Base-by-base conservation (phyloP, 192 early-diverging fungal species). In the Umbelopsis vinacea region DNA sequence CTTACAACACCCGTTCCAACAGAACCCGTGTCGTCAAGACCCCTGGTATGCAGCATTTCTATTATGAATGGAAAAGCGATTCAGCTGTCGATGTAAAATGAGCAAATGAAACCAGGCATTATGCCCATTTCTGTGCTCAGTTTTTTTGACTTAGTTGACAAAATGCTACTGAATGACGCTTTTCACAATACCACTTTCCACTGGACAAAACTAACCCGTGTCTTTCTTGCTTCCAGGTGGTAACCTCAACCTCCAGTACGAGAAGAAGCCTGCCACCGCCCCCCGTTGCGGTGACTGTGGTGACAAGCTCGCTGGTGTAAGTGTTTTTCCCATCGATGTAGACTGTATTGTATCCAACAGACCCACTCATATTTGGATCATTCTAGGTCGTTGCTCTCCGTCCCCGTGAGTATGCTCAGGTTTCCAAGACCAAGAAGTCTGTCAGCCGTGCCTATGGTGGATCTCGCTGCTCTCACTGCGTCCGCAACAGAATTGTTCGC, bases 281-380 rank as follows among this genome's bases (percentile, higher is more conserved):
- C 93, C 96, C 74, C 92, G 93, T 83, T 99, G 97, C 86, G 97
- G 96, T 87, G 97, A 99, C 89, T 97, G 96, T 83, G 95, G 95
- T 82, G 85, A 85, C 71, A 84, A 87, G 66, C 92, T 99, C 71
- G 76, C 96, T 75, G 97, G 97, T 76, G 90, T 94, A 87, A 83
- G 92, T 84, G 23, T 19, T 29, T 40, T 50, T 5, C 1, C 6
- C 11, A 0, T 11, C 11, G 40, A 43, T 43, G 40, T 43, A 43
- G 29, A 3, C 29, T n/a, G 11, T 43, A 43, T 43, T 43, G 11
- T 0, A 43, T 43, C 1, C 3, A 29, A 29, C 29, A 29, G 29
- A 29, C 29, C 29, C 11, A 43, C 40, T 43, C 11, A 43, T 43
- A 40, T 35, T 40, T 57, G 14, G 45, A 23, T 54, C 14, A 66